phyloP scores from a whole-genome alignment of 2,329 filamentous ascomycete genomes.

The Claviceps sp. region DNA sequence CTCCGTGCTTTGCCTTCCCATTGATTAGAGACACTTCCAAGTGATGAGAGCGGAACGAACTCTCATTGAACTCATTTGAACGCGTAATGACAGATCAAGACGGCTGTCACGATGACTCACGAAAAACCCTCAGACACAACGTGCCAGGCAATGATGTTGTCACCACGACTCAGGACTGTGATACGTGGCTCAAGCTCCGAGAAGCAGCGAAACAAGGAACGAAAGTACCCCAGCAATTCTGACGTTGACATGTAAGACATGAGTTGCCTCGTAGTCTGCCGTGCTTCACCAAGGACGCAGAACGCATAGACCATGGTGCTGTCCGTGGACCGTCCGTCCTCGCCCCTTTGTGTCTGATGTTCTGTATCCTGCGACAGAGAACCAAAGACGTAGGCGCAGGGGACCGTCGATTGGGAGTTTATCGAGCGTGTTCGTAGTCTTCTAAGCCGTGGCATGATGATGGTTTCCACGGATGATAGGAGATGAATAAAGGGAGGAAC shows the following conservation, averaged over 20 bases:
- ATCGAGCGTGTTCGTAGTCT: too few relatives aligned
- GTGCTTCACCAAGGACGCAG: neutral
- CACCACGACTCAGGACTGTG: neutral
- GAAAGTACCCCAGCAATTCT: neutral
- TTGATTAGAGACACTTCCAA: neutral
- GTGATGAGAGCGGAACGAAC: neutral
- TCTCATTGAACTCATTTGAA: neutral
- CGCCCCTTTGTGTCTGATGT: neutral
- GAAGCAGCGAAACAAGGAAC: neutral
- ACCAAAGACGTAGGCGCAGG: neutral
- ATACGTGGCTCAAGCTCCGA: neutral
- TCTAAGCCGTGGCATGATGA: too few relatives aligned
- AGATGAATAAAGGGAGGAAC: too few relatives aligned
- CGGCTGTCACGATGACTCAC: neutral
- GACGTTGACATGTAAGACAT: neutral
- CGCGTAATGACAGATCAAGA: neutral
- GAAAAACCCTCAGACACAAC: too few relatives aligned
- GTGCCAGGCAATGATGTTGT: neutral
- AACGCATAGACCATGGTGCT: neutral
- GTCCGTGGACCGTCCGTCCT: neutral
- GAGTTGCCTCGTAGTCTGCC: neutral
- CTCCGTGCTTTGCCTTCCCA: neutral
- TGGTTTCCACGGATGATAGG: too few relatives aligned
- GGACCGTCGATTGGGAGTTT: too few relatives aligned
- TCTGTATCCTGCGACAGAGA: neutral